Conservation (phyloP, 2,329 filamentous ascomycete species). For the Trichothecium sympodiale region DNA sequence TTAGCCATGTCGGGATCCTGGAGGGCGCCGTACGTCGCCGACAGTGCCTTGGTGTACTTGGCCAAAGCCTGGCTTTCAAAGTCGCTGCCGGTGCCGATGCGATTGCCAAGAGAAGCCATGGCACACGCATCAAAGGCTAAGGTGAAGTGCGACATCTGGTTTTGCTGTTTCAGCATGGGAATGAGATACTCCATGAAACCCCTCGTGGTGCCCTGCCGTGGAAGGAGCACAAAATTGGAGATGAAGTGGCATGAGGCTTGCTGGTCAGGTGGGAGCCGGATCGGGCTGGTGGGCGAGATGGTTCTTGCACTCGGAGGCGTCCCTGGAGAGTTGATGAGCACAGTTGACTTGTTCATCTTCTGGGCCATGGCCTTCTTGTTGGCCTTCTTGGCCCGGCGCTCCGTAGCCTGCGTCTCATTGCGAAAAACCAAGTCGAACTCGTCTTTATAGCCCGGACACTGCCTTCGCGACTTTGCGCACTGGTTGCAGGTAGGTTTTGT, state of each 20-base stretch:
- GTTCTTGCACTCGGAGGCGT: slow-evolving; percentile 9
- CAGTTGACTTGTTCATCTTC: slow-evolving; percentile 12
- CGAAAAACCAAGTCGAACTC: slow-evolving; percentile 64
- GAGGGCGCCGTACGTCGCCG: slow-evolving; percentile 40
- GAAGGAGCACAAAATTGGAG: slow-evolving; percentile 47
- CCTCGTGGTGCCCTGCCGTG: slow-evolving; percentile 34
- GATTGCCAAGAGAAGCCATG: slow-evolving; percentile 44
- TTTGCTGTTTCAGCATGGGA: slow-evolving; percentile 38
- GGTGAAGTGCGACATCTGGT: slow-evolving; percentile 34
- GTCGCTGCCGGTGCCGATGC: slow-evolving; percentile 22
- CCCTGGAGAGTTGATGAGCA: slow-evolving; percentile 2
- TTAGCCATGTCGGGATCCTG: slow-evolving; percentile 35
- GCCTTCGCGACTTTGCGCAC: slow-evolving; percentile 50
- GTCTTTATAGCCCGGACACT: slow-evolving; percentile 58
- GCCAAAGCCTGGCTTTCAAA: slow-evolving; percentile 30
- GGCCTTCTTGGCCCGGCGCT: slow-evolving; percentile 47
- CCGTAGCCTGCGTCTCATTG: slow-evolving; percentile 60
- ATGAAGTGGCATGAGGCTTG: slow-evolving; percentile 49
- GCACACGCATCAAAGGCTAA: slow-evolving; percentile 50
- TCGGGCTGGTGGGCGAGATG: slow-evolving; percentile 12
- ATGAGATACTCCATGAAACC: slow-evolving; percentile 50
- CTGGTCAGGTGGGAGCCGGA: slow-evolving; percentile 38
- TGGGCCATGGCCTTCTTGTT: slow-evolving; percentile 33
- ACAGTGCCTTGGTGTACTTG: slow-evolving; percentile 44
- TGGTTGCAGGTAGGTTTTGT: slow-evolving; percentile 55